Evolutionary conservation across 2,329 filamentous ascomycete species (phyloP).

Genomic region (Kalmusia sp.): DNA sequence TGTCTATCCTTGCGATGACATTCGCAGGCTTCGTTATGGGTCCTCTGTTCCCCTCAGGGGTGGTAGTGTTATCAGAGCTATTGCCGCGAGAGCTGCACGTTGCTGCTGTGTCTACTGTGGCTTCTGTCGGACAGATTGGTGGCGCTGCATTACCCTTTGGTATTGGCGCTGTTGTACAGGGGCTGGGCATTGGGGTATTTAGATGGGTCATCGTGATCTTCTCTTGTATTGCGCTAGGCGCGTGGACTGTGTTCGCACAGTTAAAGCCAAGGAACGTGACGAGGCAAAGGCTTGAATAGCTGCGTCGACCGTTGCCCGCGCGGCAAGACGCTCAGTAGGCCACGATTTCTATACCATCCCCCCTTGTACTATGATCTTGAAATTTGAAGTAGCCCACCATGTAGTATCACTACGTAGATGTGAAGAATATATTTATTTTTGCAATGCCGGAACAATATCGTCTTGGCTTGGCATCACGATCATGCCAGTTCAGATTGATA

Average conservation of each 20-base stretch:
- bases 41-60: conserved; percentile 52
- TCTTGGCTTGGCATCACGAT: no score
- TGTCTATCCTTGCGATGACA: conserved; percentile 41
- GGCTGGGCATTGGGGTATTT: conserved; percentile 49
- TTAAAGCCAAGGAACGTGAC: neutral
- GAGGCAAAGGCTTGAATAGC: neutral
- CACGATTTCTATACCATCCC: no score
- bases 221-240: conserved; percentile 24
- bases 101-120: conserved; percentile 53
- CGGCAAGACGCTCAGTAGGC: no score
- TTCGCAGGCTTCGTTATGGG: conserved; percentile 50
- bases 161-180: conserved; percentile 51
- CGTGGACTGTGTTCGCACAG: conserved; percentile 27
- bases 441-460: no score
- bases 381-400: no score
- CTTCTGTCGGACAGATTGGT: conserved; percentile 54
- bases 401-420: no score
- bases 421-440: no score
- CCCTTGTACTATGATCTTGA: no score
- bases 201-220: conserved; percentile 37
- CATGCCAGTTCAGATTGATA: no score
- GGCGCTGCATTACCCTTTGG: conserved; percentile 53
- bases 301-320: no score
- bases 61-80: conserved; percentile 47
- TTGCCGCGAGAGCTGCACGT: conserved; percentile 52